Evolutionary conservation across 2,329 filamentous ascomycete species (phyloP), one percentile per base, ranked within the genome.

Genomic region (Neofusicoccum laricinum): DNA sequence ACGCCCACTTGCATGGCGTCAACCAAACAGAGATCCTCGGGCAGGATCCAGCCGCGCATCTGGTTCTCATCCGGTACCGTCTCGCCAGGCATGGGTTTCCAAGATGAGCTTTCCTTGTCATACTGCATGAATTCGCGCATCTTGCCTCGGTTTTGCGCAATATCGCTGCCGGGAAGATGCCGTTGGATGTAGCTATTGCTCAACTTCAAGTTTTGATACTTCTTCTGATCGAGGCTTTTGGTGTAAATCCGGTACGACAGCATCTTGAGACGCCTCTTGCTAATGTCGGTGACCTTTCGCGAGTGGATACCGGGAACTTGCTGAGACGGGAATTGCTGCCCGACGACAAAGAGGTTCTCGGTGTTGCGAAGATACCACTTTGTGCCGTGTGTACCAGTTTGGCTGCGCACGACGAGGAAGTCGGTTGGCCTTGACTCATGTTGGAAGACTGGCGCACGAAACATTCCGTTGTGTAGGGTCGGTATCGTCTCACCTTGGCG

Each of bases 1-100:
- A 92, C 88, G 49, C 95, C 95, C 43, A 97, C 90, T 76, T 98
- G 93, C 94, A 98, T 99, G 0, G 94, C 91, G 74, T 99, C 94
- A 34, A 98, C 87, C 49, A 97, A 79, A 76, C 93, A 98, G 1
- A 98, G 91, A 72, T 98, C 94, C 76, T 99, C 95, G 0, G 95
- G 94, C 68, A 93, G 94, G 69, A 99, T 93, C 89, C 96, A 93
- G 25, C 87, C 84, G 45, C 94, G 89, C 66, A 98, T 89, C 2
- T 86, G 86, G 25, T 90, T 86, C 72, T 94, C 90, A 66, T 96
- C 92, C 12, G 93, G 91, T 21, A 95, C 82, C 0, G 86, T 82
- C 69, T 97, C 91, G 21, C 87, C 86, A 8, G 87, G 81, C 58
- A 86, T 86, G 67, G 96, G 76, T 40, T 73, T 71, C 95, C 95